Base-by-base conservation (phyloP, 2,329 filamentous ascomycete species). In the Scedosporium minutisporum region DNA sequence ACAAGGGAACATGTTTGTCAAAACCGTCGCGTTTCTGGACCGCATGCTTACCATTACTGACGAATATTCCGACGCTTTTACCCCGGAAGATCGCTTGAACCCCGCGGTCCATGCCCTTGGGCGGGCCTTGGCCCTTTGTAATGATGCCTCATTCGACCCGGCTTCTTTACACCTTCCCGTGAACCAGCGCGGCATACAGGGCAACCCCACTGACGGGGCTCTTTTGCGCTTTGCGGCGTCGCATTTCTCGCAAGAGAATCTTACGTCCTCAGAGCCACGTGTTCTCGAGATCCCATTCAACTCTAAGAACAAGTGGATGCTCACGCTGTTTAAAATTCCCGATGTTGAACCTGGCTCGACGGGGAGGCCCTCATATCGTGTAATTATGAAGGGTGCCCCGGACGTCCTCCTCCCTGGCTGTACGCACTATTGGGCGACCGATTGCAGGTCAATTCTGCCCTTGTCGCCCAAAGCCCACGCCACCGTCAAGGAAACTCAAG, bases 381-480 rank as follows among this genome's bases (percentile, higher is more conserved):
- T 81, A 4, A 78, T 79, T 63, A 75, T 83, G 66, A 83, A 83
- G 70, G 81, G 81, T 38, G 81, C 81, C 0, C 81, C 81, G 0
- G 81, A 83, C 65, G 80, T 83, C 18, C 72, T 83, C 0, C 65
- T 77, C 4, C 67, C 70, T 0, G 69, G 70, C 1, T 76, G 74
- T 57, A 72, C 72, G 1, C 68, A 67, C 41, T 76, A 72, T 65
- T 75, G 73, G 72, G 74, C 74, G 0, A 64, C 63, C 3, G 68
- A 69, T 58, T 65, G 67, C 27, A 70, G 72, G 63, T 69, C 66
- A 0, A 69, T 75, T 5, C 65, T 70, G n/a, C 70, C 74, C 1
- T 69, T 79, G 4, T 73, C 75, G 14, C 69, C 68, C 0, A 67
- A 68, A 0, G 72, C 72, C 4, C 70, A 69, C 12, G 67, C 68